phyloP scores from a whole-genome alignment of 2,329 filamentous ascomycete species.

The Botrytis tulipae region DNA sequence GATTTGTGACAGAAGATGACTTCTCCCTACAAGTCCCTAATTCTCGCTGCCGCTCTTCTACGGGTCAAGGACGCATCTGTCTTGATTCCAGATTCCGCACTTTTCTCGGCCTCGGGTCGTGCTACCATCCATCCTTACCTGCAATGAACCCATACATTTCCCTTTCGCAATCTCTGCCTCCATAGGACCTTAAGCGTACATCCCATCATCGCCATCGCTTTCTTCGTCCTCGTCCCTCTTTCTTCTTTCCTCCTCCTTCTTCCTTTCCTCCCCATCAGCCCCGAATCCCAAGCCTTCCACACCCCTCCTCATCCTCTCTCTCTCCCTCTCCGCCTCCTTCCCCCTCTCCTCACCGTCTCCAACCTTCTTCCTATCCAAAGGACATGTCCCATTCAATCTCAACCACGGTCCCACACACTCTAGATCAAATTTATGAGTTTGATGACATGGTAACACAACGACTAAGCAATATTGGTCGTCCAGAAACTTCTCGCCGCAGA shows the following conservation, averaged over 20 bases:
- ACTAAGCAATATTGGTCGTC: slow-evolving; percentile 63
- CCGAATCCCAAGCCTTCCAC: slow-evolving; percentile 28
- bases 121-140: background rate
- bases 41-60: background rate
- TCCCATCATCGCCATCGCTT: slow-evolving; percentile 50
- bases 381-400: slow-evolving; percentile 61
- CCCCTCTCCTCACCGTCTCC: slow-evolving; percentile 29
- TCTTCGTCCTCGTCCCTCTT: slow-evolving; percentile 44
- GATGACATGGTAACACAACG: slow-evolving; percentile 62
- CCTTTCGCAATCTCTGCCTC: background rate
- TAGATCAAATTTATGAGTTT: slow-evolving; percentile 59
- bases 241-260: slow-evolving; percentile 1
- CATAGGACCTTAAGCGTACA: slow-evolving; percentile 43
- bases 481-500: slow-evolving; percentile 60
- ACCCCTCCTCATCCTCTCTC: slow-evolving; percentile 51
- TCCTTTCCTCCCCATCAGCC: slow-evolving; percentile 30
- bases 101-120: background rate
- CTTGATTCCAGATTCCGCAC: background rate
- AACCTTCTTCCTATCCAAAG: slow-evolving; percentile 61
- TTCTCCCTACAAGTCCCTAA: background rate
- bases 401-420: slow-evolving; percentile 68
- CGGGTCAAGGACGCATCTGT: background rate
- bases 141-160: background rate
- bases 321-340: slow-evolving; percentile 41
- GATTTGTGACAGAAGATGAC: background rate